A percentile compares a stretch with the other conserved stretches of the same genome.
Evolutionary conservation across 2,329 filamentous ascomycete genomes (phyloP).

Genomic region (Sarocladium strictum): DNA sequence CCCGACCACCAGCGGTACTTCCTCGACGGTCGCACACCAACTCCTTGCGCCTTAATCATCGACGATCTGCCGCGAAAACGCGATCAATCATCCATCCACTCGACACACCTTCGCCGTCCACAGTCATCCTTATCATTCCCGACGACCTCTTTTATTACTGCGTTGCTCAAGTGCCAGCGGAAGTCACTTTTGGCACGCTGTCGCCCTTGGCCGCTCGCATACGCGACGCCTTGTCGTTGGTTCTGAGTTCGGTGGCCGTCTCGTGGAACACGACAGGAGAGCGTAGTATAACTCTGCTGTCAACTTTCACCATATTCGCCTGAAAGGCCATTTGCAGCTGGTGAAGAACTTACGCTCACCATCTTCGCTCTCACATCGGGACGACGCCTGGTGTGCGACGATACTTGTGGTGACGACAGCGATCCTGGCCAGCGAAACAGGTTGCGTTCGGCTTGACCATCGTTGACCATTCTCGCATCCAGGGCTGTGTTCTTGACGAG

Average conservation of each 20-base stretch:
- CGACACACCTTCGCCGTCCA: neutral
- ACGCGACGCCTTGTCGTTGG: neutral
- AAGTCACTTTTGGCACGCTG: neutral
- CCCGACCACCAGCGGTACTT: neutral
- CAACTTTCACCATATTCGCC: neutral
- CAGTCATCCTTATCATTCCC: neutral
- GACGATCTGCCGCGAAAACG: constrained; percentile 7
- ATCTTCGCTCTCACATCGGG: neutral
- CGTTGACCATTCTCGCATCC: neutral
- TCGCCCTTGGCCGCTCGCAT: neutral
- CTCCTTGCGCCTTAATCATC: constrained; percentile 2
- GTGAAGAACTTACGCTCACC: neutral
- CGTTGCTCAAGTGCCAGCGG: neutral
- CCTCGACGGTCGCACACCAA: constrained; percentile 5
- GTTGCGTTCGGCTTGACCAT: neutral
- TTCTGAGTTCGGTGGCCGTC: neutral
- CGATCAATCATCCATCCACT: constrained; percentile 1
- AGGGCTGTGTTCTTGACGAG: neutral
- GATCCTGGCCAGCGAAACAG: neutral
- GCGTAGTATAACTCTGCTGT: neutral
- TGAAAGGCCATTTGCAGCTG: neutral
- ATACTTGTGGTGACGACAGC: neutral
- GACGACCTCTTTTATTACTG: neutral
- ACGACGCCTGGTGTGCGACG: neutral
- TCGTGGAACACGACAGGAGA: neutral